Evolutionary conservation across 768 basidiomycete genomes (phyloP), one percentile per base, ranked within the genome.

Genomic region (Agaricus sinodeliciosus): DNA sequence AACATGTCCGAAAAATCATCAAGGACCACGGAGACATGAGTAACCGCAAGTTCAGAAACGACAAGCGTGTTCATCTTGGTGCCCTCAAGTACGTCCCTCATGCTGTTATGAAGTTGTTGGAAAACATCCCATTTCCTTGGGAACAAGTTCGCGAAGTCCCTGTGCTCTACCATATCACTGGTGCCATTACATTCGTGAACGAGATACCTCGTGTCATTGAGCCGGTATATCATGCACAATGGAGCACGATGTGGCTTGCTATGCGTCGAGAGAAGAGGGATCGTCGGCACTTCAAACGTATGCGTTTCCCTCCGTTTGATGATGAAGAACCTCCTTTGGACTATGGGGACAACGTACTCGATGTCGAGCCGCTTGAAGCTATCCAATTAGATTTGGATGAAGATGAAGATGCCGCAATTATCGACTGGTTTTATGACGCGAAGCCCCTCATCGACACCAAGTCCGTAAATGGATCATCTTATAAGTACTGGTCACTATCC

Each of bases 11-110:
- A 56, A 98, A 98, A 86, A 98, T 99, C 63, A 94, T 98, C 75
- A 94, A 97, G 73, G 96, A 98, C 70, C 95, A 98, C 62, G 94
- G 95, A 59, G 94, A 97, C 74, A 97, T 99, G 96, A 94, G 91
- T 70, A 95, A 94, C 68, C 84, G 96, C 67, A 99, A 99, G 76
- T 99, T 98, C 70, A 78, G 96, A 60, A 96, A 95, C 66, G 96
- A 99, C 77, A 99, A 99, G 74, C 91, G 96, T 57, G 96, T 99
- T 39, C 96, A 99, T 71, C 83, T 99, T 27, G 96, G 96, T 59
- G 96, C 96, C 34, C 80, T 98, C 64, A 93, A 93, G 73, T 99
- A 98, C 67, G 94, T 99, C 48, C 96, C 96, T 18, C 96, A 99
- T 70, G 96, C 96, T 40, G 96, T 99, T 55, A 90, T 98, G 87